phyloP scores from a whole-genome alignment of 2,329 filamentous ascomycete species.

The Ophiostoma pallidulum region DNA sequence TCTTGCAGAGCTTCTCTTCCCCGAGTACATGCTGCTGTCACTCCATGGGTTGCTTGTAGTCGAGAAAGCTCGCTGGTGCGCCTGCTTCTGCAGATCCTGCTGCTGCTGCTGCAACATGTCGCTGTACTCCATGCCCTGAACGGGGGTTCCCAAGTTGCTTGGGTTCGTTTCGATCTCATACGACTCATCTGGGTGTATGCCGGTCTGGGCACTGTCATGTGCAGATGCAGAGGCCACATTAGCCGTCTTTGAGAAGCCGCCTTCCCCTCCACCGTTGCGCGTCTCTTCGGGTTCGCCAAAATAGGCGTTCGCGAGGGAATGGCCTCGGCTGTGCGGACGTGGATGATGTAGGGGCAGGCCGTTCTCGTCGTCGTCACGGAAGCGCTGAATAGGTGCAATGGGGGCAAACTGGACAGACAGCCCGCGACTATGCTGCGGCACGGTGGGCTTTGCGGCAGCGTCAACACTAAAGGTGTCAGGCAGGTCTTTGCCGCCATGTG shows the following conservation, averaged over 20 bases:
- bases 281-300: constrained; percentile 47
- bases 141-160: constrained; percentile 59
- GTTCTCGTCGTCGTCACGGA: constrained; percentile 43
- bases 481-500: constrained; percentile 39
- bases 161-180: constrained; percentile 66
- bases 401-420: constrained; percentile 36
- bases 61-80: constrained; percentile 46
- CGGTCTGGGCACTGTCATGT: constrained; percentile 27
- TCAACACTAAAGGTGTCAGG: constrained; percentile 17
- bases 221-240: not conserved
- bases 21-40: constrained; percentile 35
- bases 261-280: constrained; percentile 29
- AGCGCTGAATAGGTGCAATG: constrained; percentile 35
- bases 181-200: constrained; percentile 37
- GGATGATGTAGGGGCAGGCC: constrained; percentile 59
- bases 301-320: constrained; percentile 60
- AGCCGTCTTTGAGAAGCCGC: constrained; percentile 28
- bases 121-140: constrained; percentile 39
- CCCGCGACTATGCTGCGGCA: constrained; percentile 31
- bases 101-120: constrained; percentile 43
- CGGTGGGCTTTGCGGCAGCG: constrained; percentile 15
- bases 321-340: constrained; percentile 62
- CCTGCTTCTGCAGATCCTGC: constrained; percentile 33
- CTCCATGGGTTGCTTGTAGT: constrained; percentile 55
- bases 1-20: constrained; percentile 28